Evolutionary conservation across 2,329 filamentous ascomycete species (phyloP).

Genomic region (Xylariaceae sp.): DNA sequence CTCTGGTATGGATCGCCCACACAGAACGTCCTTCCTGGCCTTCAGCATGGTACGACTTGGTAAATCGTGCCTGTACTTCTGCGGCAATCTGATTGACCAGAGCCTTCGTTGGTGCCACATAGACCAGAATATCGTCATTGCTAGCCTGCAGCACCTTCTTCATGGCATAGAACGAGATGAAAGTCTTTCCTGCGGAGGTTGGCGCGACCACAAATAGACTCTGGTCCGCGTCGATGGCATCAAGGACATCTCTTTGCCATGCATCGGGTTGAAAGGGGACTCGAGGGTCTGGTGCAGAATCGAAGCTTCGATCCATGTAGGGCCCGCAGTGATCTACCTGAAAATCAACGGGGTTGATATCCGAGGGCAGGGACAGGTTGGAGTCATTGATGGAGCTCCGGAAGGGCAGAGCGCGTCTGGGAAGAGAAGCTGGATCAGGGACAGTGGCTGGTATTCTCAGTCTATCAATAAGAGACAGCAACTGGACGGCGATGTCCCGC

Average conservation of each 20-base stretch:
- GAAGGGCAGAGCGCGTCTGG: too few relatives aligned
- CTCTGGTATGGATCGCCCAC: constrained; percentile 72
- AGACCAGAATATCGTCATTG: constrained; percentile 65
- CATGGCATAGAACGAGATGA: constrained; percentile 81
- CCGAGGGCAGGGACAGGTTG: too few relatives aligned
- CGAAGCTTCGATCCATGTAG: constrained; percentile 68
- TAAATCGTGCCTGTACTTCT: constrained; percentile 67
- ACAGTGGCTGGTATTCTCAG: too few relatives aligned
- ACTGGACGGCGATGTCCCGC: too few relatives aligned
- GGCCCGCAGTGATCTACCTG: constrained; percentile 63
- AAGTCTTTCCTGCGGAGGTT: constrained; percentile 74
- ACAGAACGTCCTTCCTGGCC: constrained; percentile 61
- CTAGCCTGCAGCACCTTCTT: constrained; percentile 61
- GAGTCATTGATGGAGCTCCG: too few relatives aligned
- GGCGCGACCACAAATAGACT: constrained; percentile 71
- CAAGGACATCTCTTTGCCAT: constrained; percentile 68
- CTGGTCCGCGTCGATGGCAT: constrained; percentile 61
- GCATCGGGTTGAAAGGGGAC: constrained; percentile 66
- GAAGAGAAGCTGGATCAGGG: too few relatives aligned
- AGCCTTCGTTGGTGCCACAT: constrained; percentile 75
- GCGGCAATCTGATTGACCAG: constrained; percentile 79
- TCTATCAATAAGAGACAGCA: too few relatives aligned
- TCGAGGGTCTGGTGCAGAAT: constrained; percentile 58
- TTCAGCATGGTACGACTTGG: constrained; percentile 53
- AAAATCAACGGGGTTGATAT: constrained; percentile 38